phyloP scores from a whole-genome alignment of 2,329 filamentous ascomycete genomes.

The Verticillium tricorpus region DNA sequence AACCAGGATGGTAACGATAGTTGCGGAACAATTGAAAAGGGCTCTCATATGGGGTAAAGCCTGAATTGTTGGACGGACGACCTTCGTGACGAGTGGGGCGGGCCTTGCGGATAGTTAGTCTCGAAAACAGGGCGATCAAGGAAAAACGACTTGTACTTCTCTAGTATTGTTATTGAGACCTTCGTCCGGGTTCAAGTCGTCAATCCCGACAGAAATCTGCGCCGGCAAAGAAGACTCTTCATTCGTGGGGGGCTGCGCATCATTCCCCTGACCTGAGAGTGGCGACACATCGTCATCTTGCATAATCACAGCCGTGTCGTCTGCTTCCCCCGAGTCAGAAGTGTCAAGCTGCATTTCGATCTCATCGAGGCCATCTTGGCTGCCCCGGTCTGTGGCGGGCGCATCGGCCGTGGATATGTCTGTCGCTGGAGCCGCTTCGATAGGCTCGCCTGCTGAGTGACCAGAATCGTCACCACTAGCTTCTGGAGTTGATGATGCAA shows the following conservation, averaged over 20 bases:
- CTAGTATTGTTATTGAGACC: constrained; percentile 20
- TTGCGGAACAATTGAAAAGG: constrained; percentile 78
- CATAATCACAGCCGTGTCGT: neutral
- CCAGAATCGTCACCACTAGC: neutral
- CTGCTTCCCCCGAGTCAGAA: neutral
- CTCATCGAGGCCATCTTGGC: neutral
- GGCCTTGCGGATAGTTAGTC: neutral
- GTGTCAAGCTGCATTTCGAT: neutral
- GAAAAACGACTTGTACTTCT: constrained; percentile 38
- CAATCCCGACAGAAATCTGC: constrained; percentile 13
- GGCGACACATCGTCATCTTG: neutral
- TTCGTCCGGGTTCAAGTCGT: constrained; percentile 17
- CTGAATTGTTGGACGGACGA: neutral
- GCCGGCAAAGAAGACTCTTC: neutral
- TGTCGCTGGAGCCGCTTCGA: neutral
- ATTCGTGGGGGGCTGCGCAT: neutral
- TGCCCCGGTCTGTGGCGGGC: neutral
- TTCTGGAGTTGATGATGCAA: neutral
- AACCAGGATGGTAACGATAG: constrained; percentile 85
- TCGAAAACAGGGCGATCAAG: neutral
- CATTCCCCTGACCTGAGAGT: neutral
- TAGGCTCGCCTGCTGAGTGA: neutral
- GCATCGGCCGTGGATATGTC: neutral
- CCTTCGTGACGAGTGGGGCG: neutral
- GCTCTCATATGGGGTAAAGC: constrained; percentile 66